Evolutionary conservation across 306 rosid genomes (phyloP).

Genomic region (Pachyrhizus erosus): DNA sequence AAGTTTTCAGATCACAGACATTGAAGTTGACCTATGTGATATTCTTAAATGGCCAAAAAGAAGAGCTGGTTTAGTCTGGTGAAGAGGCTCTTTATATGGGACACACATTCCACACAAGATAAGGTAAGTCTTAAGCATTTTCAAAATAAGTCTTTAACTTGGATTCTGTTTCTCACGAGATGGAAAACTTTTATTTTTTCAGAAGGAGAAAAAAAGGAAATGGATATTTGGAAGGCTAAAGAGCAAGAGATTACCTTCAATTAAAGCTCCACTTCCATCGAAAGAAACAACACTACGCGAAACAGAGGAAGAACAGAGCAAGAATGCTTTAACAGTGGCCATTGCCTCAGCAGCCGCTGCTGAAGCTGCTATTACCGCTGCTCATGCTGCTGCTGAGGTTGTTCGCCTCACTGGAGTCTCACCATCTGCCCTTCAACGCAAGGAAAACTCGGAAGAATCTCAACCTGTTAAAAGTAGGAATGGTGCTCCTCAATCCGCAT

Average conservation of each 20-base stretch:
- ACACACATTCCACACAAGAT: slow-evolving; percentile 63
- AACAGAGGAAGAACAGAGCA: slow-evolving; percentile 68
- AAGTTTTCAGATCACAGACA: slow-evolving; percentile 48
- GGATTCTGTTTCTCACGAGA: slow-evolving; percentile 35
- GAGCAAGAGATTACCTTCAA: slow-evolving; percentile 61
- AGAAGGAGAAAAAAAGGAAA: slow-evolving; percentile 86
- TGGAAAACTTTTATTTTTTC: background rate
- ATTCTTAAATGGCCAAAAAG: slow-evolving; percentile 73
- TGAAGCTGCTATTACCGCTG: slow-evolving; percentile 54
- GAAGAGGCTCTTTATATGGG: slow-evolving; percentile 75
- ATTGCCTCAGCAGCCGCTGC: slow-evolving; percentile 64
- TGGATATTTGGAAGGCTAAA: slow-evolving; percentile 75
- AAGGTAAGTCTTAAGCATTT: slow-evolving; percentile 52
- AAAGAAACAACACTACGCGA: slow-evolving; percentile 41
- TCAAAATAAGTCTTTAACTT: background rate
- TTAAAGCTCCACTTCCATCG: slow-evolving; percentile 54
- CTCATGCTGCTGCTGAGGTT: slow-evolving; percentile 57
- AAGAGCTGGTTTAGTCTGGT: slow-evolving; percentile 81
- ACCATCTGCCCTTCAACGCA: slow-evolving; percentile 28
- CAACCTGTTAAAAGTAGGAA: slow-evolving; percentile 35
- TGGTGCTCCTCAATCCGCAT: slow-evolving; percentile 40
- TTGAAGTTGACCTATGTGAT: slow-evolving; percentile 44
- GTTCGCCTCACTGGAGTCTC: slow-evolving; percentile 53
- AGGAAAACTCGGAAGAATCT: slow-evolving; percentile 36
- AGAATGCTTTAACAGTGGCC: slow-evolving; percentile 58